A percentile compares a stretch with the other conserved stretches of the same genome.
These are phyloP conservation scores for Eucalyptus cladocalyx DNA, from an alignment of 345 rosid genomes.

Conservation along the genomic window DNA sequence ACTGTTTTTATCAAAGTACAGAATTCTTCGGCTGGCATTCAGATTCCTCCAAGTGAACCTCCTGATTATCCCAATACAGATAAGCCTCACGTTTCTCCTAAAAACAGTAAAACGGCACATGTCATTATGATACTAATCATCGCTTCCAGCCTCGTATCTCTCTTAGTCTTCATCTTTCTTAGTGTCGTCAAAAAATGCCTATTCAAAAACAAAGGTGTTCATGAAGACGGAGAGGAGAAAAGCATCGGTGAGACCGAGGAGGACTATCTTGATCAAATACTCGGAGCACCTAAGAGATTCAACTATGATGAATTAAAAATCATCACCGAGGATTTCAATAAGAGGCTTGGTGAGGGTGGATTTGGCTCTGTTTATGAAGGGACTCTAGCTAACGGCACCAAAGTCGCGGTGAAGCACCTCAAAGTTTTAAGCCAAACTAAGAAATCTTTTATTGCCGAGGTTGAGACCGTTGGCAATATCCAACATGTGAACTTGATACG, in stretches of 20 bases:
- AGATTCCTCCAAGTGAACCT: background rate
- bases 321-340: background rate
- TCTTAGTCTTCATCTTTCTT: background rate
- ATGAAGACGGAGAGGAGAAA: background rate
- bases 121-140: background rate
- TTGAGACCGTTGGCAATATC: background rate
- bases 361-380: constrained; percentile 11
- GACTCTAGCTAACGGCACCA: background rate
- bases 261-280: background rate
- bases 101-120: background rate
- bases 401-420: constrained; percentile 6
- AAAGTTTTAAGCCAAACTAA: background rate
- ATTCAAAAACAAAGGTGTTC: background rate
- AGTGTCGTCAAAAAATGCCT: background rate
- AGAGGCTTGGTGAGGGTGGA: constrained; percentile 7
- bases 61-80: background rate
- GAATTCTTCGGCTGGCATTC: background rate
- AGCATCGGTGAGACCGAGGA: background rate
- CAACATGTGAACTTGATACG: constrained; percentile 8
- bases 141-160: background rate
- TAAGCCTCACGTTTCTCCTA: background rate
- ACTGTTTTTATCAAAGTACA: background rate
- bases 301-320: background rate
- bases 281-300: background rate
- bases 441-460: constrained; percentile 6